Conservation (phyloP, 2,329 filamentous ascomycete species). For the Camillea tinctor region DNA sequence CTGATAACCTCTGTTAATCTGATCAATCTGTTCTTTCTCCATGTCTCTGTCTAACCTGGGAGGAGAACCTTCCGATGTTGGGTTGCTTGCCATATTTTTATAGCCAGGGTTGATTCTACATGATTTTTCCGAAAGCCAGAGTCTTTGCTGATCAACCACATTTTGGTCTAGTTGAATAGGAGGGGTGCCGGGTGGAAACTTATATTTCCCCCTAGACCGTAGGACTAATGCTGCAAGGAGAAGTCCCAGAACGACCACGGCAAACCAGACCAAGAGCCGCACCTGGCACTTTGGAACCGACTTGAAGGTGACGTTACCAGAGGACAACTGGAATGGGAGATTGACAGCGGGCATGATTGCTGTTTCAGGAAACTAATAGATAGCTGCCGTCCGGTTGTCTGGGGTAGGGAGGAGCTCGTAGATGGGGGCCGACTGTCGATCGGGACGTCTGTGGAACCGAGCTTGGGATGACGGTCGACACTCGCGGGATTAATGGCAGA, state of each 20-base stretch:
- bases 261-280: slow-evolving; percentile 23
- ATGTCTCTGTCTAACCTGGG: slow-evolving; percentile 5
- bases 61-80: slow-evolving; percentile 17
- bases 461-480: slow-evolving; percentile 17
- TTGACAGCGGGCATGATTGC: slow-evolving; percentile 42
- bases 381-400: slow-evolving; percentile 23
- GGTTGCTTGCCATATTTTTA: slow-evolving; percentile 28
- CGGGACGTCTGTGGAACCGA: slow-evolving; percentile 21
- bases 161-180: slow-evolving; percentile 7
- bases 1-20: slow-evolving; percentile 8
- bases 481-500: slow-evolving; percentile 9
- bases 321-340: slow-evolving; percentile 27
- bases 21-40: slow-evolving; percentile 7
- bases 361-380: slow-evolving; percentile 32
- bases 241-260: slow-evolving; percentile 20
- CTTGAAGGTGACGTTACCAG: slow-evolving; percentile 31
- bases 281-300: slow-evolving; percentile 28
- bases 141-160: slow-evolving; percentile 13
- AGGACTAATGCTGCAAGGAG: slow-evolving; percentile 22
- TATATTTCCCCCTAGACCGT: slow-evolving; percentile 22
- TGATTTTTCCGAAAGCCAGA: slow-evolving; percentile 29
- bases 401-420: slow-evolving; percentile 22
- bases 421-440: slow-evolving; percentile 27
- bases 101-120: slow-evolving; percentile 29
- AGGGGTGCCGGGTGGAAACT: slow-evolving; percentile 10